Evolutionary conservation across 306 rosid species (phyloP).

Genomic region (Luffa aegyptiaca): DNA sequence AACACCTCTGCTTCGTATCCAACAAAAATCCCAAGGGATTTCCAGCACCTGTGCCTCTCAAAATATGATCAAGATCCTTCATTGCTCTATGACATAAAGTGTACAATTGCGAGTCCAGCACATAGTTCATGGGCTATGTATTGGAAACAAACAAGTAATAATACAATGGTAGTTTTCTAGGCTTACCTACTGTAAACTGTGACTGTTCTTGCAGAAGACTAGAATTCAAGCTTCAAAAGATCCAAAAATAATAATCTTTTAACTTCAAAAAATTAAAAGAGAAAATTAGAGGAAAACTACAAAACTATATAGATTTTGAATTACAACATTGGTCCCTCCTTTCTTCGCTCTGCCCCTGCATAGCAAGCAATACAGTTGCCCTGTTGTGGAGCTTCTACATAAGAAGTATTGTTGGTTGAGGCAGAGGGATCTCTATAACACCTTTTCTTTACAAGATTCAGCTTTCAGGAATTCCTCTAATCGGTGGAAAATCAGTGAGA

Average conservation of each 20-base stretch:
- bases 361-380: not conserved
- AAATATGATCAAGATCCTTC: no score
- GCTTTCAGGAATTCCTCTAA: conserved; percentile 48
- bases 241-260: not conserved
- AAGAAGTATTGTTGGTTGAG: not conserved
- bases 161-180: not conserved
- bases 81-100: no score
- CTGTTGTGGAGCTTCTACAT: not conserved
- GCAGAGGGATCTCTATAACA: not conserved
- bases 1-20: no score
- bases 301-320: no score
- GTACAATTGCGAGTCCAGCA: no score
- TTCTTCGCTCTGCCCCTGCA: not conserved
- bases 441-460: conserved; percentile 38
- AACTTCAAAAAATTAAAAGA: no score
- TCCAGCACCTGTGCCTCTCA: no score
- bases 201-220: not conserved
- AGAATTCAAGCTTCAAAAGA: not conserved
- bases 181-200: not conserved
- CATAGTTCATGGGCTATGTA: not conserved
- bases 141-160: not conserved
- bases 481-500: conserved; percentile 37
- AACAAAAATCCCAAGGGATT: no score
- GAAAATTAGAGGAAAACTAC: not conserved
- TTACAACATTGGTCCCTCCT: not conserved